These are phyloP conservation scores for Monilinia fructicola DNA, from an alignment of 2,329 filamentous ascomycete species.

Conservation along the genomic window DNA sequence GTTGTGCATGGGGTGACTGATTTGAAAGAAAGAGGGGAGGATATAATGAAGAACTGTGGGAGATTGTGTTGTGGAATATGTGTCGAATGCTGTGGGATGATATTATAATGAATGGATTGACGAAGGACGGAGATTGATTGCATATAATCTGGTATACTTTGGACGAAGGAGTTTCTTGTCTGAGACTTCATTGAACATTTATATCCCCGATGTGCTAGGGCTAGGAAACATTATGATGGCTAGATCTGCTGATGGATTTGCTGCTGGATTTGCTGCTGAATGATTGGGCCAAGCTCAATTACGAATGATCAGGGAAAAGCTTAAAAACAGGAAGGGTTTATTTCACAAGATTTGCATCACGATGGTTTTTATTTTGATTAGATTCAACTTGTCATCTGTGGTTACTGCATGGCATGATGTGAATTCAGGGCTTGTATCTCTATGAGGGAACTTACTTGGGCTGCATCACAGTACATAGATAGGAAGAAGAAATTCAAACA, in stretches of 20 bases:
- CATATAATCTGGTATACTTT: not conserved
- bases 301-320: not conserved
- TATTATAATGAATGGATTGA: not conserved
- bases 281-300: not conserved
- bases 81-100: not conserved
- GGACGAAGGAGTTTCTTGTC: not conserved
- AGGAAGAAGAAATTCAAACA: slow-evolving; percentile 10
- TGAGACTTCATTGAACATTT: not conserved
- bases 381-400: not conserved
- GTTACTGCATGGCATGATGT: slow-evolving; percentile 9
- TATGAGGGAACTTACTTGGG: not conserved
- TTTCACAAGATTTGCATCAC: slow-evolving; percentile 3
- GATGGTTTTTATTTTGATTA: not conserved
- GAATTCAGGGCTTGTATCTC: not conserved
- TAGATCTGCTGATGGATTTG: not conserved
- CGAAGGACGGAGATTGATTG: not conserved
- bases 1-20: not conserved
- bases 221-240: not conserved
- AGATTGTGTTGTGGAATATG: not conserved
- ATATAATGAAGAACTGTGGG: not conserved
- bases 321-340: not conserved
- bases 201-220: not conserved
- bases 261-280: not conserved
- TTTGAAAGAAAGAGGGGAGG: not conserved
- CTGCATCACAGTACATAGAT: slow-evolving; percentile 16